Evolutionary conservation across 2,329 filamentous ascomycete genomes (phyloP), one percentile per base, ranked within the genome.

Genomic region (Teratosphaeria pseudoeucalypti): DNA sequence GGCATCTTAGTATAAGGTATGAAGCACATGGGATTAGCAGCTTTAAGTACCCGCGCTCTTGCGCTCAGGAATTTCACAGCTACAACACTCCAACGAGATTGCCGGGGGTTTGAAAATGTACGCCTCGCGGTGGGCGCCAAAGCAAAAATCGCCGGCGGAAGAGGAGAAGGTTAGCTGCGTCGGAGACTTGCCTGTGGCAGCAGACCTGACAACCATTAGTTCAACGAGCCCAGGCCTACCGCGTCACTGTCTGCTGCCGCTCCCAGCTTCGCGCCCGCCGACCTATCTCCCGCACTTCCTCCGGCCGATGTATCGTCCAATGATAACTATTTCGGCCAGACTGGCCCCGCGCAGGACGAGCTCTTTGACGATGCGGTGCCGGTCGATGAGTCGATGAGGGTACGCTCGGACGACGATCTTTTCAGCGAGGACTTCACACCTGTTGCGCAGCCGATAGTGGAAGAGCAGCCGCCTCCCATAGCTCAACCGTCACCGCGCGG

Each of bases 341-440:
- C 72, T 6, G 71, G 67, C 39, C 64, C 68, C 11, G 66, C 66
- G 27, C 64, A 72, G 52, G 67, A 70, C 49, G 69, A 72, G 32
- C 61, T 73, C 4, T 72, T 72, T 62, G 67, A 70, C 61, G 71
- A 73, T 62, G 64, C 70, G 19, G 62, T 67, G n/a, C 65, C 69
- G 14, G 57, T 63, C 7, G 77, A 79, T 58, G 74, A 78, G 29
- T 78, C 78, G 55, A 78, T 78, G 65, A 77, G 79, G 60, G 78
- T 78, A 0, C 76, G 77, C n/a, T 73, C 75, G 47, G 76, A 77
- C 52, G 78, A 80, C 61, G 78, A 80, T 62, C 71, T 80, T 4
- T 79, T 80, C 68, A 78, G 77, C 65, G 77, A 80, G 58, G 78
- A 79, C 65, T 78, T 79, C 62, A 78, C 73, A 7, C 78, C 78